A percentile compares a stretch with the other conserved stretches of the same genome.
Conservation (phyloP, 2,329 filamentous ascomycete species). For the Proliferodiscus dingleyae region DNA sequence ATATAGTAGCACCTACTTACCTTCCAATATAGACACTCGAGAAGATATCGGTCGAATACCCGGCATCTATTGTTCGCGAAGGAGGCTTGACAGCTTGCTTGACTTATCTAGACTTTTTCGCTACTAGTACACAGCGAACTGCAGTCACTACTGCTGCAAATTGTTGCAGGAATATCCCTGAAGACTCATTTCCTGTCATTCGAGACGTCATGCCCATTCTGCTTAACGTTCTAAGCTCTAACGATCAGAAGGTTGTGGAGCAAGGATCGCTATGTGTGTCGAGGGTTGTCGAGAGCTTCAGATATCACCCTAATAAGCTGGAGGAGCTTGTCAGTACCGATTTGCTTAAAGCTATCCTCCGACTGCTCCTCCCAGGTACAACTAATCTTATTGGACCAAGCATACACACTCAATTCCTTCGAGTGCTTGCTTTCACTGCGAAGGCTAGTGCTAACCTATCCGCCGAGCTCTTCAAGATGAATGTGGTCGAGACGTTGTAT, state of each 20-base stretch:
- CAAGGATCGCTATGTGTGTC: constrained; percentile 95
- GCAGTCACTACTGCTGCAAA: constrained; percentile 97
- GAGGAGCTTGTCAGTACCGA: constrained; percentile 90
- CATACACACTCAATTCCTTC: constrained; percentile 94
- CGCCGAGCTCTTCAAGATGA: constrained; percentile 88
- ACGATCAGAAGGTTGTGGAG: constrained; percentile 93
- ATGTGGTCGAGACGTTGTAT: constrained; percentile 94
- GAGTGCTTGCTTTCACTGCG: constrained; percentile 84
- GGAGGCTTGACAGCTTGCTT: constrained; percentile 93
- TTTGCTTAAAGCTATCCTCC: constrained; percentile 76
- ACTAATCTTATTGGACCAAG: constrained; percentile 91
- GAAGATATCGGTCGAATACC: constrained; percentile 96
- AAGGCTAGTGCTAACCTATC: constrained; percentile 83
- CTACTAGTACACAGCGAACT: constrained; percentile 92
- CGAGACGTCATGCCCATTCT: constrained; percentile 95
- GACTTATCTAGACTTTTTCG: constrained; percentile 94
- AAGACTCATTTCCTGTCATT: constrained; percentile 87
- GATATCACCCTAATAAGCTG: constrained; percentile 77
- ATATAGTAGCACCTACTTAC: constrained; percentile 7
- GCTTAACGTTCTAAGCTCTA: constrained; percentile 83
- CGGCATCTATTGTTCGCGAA: constrained; percentile 89
- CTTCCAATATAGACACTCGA: constrained; percentile 63
- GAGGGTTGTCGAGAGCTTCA: constrained; percentile 95
- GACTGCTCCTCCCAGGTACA: constrained; percentile 84
- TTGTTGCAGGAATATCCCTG: constrained; percentile 93